These are phyloP conservation scores for Fusarium acutatum DNA, from an alignment of 2,329 filamentous ascomycete genomes.

Conservation along the genomic window DNA sequence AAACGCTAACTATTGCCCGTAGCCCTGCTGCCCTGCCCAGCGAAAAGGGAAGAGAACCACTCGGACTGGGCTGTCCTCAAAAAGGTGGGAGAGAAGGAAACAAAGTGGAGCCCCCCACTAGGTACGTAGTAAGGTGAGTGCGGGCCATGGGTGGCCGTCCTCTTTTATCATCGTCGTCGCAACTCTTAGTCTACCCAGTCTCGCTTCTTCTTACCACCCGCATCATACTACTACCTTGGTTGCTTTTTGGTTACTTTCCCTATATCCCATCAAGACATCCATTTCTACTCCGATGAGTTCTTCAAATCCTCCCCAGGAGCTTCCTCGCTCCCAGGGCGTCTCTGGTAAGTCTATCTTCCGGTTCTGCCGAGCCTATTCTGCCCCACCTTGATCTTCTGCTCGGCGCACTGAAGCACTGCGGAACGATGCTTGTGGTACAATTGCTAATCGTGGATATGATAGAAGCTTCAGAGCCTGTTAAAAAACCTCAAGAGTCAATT, in stretches of 20 bases:
- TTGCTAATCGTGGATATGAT: conserved; percentile 25
- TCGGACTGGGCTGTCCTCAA: not conserved
- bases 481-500: conserved; percentile 12
- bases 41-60: conserved; percentile 3
- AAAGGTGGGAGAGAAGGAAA: conserved; percentile 3
- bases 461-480: conserved; percentile 19
- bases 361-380: conserved; percentile 37
- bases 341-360: conserved; percentile 41
- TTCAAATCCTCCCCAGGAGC: conserved; percentile 30
- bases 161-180: conserved; percentile 43
- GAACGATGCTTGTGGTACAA: conserved; percentile 14
- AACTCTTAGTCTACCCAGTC: conserved; percentile 32
- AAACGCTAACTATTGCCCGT: conserved; percentile 9
- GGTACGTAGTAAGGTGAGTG: not conserved
- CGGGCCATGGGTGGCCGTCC: conserved; percentile 30
- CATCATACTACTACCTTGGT: conserved; percentile 22
- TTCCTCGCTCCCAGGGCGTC: conserved; percentile 23
- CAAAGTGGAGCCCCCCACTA: conserved; percentile 40
- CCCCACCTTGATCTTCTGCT: conserved; percentile 38
- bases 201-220: conserved; percentile 35
- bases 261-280: conserved; percentile 18
- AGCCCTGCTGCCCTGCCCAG: not conserved
- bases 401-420: conserved; percentile 10
- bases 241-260: conserved; percentile 17
- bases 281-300: conserved; percentile 32